phyloP scores from a whole-genome alignment of 495 filamentous ascomycete species.

The Platismatia glauca region DNA sequence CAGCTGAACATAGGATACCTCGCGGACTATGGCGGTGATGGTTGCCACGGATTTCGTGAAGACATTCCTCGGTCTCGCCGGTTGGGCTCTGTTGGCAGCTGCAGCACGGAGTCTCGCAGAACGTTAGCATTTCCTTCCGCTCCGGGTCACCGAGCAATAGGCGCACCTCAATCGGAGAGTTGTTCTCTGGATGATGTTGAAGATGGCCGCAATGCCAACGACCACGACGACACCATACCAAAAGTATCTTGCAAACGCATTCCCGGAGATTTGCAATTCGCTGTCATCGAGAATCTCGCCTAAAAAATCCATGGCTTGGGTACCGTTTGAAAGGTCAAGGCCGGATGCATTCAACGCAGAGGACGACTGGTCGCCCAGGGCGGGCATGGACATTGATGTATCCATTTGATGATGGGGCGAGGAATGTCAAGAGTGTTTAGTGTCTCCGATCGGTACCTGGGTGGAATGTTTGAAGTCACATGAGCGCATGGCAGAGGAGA shows the following conservation, averaged over 20 bases:
- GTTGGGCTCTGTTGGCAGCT: conserved; percentile 1
- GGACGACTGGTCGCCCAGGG: not conserved
- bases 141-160: too few species aligned
- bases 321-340: conserved; percentile 6
- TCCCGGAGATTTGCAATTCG: conserved; percentile 41
- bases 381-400: conserved; percentile 8
- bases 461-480: not conserved
- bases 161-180: conserved; percentile 43
- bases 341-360: conserved; percentile 3
- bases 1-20: conserved; percentile 53
- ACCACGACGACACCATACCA: conserved; percentile 50
- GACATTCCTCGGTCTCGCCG: conserved; percentile 55
- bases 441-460: not conserved
- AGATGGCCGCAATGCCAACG: conserved; percentile 41
- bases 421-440: not conserved
- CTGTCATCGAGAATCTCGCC: conserved; percentile 26
- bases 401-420: not conserved
- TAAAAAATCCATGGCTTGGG: conserved; percentile 8
- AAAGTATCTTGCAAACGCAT: conserved; percentile 33
- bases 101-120: conserved; percentile 4
- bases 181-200: conserved; percentile 40
- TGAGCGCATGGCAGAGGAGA: too few species aligned
- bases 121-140: conserved; percentile 15
- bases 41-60: conserved; percentile 54
- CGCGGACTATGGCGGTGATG: conserved; percentile 55